A percentile compares a stretch with the other conserved stretches of the same genome.
These are phyloP conservation scores for Leccinellum albellum DNA, from an alignment of 768 basidiomycete genomes.

Conservation along the genomic window DNA sequence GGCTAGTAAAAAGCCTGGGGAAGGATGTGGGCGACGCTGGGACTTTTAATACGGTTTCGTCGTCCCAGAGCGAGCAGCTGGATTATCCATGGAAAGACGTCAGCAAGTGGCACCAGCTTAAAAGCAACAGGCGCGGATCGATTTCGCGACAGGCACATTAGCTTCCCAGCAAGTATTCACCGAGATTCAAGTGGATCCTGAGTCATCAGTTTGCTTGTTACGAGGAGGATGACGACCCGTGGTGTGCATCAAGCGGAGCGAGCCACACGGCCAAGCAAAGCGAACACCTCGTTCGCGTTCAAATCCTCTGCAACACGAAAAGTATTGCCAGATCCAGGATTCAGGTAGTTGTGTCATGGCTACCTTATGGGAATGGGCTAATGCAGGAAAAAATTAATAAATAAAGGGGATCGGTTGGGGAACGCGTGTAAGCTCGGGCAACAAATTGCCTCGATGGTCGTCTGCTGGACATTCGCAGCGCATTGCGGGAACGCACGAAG, in stretches of 20 bases:
- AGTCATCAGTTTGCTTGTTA: too few species aligned
- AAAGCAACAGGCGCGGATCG: neutral
- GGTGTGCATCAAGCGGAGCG: too few species aligned
- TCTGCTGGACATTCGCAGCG: too few species aligned
- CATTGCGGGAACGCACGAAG: too few species aligned
- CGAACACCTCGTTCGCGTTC: neutral
- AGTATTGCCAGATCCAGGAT: neutral
- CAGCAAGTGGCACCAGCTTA: neutral
- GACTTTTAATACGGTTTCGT: neutral
- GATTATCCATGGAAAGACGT: neutral
- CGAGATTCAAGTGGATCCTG: neutral
- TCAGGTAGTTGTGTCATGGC: too few species aligned
- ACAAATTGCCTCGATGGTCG: too few species aligned
- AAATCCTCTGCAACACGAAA: neutral
- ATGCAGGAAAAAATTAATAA: too few species aligned
- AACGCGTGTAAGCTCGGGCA: too few species aligned
- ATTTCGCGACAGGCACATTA: neutral
- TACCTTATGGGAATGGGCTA: too few species aligned
- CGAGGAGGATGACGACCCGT: neutral
- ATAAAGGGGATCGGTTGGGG: too few species aligned
- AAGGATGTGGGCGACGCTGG: neutral
- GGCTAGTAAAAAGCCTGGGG: neutral
- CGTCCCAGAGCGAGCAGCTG: neutral
- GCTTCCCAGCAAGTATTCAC: neutral
- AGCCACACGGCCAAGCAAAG: neutral